Evolutionary conservation across 106 monocot genomes (phyloP).

Genomic region (Dendrobium huoshanense): DNA sequence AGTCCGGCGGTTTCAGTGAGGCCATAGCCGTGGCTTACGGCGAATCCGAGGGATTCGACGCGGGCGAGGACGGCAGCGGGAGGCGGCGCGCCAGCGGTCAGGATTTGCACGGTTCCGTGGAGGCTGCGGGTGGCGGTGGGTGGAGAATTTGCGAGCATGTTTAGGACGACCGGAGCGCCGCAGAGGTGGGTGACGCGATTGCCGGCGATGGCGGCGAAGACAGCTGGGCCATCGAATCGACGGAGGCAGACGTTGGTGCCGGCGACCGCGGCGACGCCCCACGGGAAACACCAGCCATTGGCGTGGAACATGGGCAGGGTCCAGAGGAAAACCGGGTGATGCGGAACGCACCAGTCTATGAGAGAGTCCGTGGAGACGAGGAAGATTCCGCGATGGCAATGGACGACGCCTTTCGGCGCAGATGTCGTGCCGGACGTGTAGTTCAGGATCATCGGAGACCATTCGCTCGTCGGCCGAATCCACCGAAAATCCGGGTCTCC

Average conservation of each 20-base stretch:
- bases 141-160: constrained; percentile 60
- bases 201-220: constrained; percentile 34
- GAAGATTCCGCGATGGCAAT: constrained; percentile 72
- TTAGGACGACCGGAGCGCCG: constrained; percentile 76
- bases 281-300: constrained; percentile 83
- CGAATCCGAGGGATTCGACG: constrained; percentile 42
- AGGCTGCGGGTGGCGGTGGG: constrained; percentile 9
- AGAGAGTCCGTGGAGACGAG: constrained; percentile 39
- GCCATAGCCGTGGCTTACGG: constrained; percentile 54
- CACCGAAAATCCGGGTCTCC: constrained; percentile 59
- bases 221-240: constrained; percentile 32
- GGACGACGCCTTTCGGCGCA: constrained; percentile 77
- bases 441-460: constrained; percentile 75
- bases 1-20: constrained; percentile 37
- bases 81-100: constrained; percentile 64
- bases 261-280: constrained; percentile 66
- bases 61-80: constrained; percentile 45
- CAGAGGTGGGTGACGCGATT: constrained; percentile 73
- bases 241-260: constrained; percentile 89
- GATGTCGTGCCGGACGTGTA: constrained; percentile 91
- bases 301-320: constrained; percentile 90
- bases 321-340: constrained; percentile 60
- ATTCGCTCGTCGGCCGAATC: constrained; percentile 53
- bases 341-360: constrained; percentile 49
- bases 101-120: constrained; percentile 21